These are phyloP conservation scores for Pontederia paniculata DNA, from an alignment of 176 grass and related monocot species.

Conservation along the genomic window DNA sequence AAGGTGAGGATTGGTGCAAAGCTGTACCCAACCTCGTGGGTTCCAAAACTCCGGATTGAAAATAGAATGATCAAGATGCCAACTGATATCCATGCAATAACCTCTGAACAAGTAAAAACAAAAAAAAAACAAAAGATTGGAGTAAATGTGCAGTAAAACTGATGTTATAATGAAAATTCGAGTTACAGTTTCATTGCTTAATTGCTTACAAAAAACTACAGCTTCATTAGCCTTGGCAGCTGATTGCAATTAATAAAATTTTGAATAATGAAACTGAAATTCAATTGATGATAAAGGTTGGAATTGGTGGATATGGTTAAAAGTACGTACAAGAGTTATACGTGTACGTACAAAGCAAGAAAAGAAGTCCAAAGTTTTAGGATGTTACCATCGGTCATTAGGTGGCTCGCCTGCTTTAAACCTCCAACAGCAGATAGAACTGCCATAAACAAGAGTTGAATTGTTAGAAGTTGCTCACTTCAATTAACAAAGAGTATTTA, in stretches of 20 bases:
- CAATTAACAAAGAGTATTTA: background rate
- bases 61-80: slow-evolving; percentile 61
- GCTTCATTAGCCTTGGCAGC: too few species aligned
- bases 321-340: background rate
- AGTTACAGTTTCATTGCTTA: background rate
- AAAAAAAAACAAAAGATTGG: background rate
- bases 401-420: background rate
- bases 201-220: background rate
- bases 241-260: too few species aligned
- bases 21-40: slow-evolving; percentile 75
- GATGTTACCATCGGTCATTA: background rate
- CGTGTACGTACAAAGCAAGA: too few species aligned
- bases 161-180: background rate
- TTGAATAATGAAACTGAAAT: too few species aligned
- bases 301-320: too few species aligned
- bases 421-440: slow-evolving; percentile 14
- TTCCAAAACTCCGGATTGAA: slow-evolving; percentile 57
- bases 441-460: background rate
- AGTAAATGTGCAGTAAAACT: background rate
- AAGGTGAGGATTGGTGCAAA: slow-evolving; percentile 63
- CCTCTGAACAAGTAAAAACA: slow-evolving; percentile 32
- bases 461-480: background rate
- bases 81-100: slow-evolving; percentile 46
- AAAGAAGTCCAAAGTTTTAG: background rate
- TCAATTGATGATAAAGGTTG: too few species aligned